Conservation (phyloP, 495 filamentous ascomycete genomes). For the Neurospora tetrasperma region DNA sequence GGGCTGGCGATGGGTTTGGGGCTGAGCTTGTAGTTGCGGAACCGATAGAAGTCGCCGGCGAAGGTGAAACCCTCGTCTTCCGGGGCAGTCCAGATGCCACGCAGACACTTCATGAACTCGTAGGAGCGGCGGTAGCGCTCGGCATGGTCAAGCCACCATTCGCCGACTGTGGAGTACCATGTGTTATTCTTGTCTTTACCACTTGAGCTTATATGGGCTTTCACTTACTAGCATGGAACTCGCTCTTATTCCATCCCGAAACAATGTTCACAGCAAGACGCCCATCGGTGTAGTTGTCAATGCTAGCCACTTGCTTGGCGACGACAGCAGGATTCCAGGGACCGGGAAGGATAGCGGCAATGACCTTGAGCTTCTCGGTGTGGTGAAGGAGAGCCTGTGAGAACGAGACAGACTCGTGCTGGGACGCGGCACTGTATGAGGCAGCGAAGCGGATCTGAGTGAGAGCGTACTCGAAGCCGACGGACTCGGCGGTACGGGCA, state of each 20-base stretch:
- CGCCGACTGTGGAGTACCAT: constrained; percentile 29
- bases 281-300: constrained; percentile 38
- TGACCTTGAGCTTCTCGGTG: constrained; percentile 34
- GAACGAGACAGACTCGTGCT: constrained; percentile 41
- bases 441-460: constrained; percentile 40
- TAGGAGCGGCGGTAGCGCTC: constrained; percentile 37
- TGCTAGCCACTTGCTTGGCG: constrained; percentile 40
- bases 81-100: constrained; percentile 35
- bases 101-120: constrained; percentile 38
- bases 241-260: constrained; percentile 41
- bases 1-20: constrained; percentile 35
- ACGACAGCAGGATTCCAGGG: constrained; percentile 41
- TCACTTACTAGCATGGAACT: constrained; percentile 19
- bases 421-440: constrained; percentile 38
- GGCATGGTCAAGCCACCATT: constrained; percentile 44
- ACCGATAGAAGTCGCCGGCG: constrained; percentile 38
- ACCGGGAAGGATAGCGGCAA: constrained; percentile 39
- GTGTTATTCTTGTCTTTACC: background rate
- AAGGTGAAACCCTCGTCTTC: constrained; percentile 33
- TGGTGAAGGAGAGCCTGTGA: constrained; percentile 35
- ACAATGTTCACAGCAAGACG: constrained; percentile 40
- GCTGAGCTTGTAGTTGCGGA: constrained; percentile 36
- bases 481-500: constrained; percentile 33
- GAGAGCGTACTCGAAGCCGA: constrained; percentile 39
- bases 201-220: too few relatives aligned